These are phyloP conservation scores for Lasiosphaeria hispida DNA, from an alignment of 495 filamentous ascomycete species.

Conservation along the genomic window DNA sequence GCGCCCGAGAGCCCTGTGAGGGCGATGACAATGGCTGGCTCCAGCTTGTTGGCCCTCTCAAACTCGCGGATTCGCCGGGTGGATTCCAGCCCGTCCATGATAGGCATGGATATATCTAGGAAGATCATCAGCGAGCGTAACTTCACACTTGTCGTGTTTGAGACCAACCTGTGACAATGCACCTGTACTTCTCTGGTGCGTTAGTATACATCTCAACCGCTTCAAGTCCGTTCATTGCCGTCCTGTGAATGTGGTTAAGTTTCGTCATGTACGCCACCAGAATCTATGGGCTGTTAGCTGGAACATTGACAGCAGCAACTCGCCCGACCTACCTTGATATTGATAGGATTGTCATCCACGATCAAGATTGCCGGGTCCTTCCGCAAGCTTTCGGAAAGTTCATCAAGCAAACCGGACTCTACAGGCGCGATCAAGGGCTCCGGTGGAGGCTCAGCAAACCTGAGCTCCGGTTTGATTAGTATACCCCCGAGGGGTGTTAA, in stretches of 20 bases:
- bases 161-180: conserved; percentile 38
- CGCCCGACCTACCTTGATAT: conserved; percentile 29
- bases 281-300: conserved; percentile 17
- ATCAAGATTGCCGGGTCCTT: conserved; percentile 27
- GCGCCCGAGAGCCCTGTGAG: conserved; percentile 66
- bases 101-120: conserved; percentile 67
- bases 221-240: conserved; percentile 57
- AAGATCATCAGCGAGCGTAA: conserved; percentile 17
- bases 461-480: no score
- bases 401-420: neutral
- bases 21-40: conserved; percentile 51
- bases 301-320: neutral
- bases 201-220: conserved; percentile 53
- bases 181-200: conserved; percentile 33
- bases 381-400: no score
- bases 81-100: conserved; percentile 66
- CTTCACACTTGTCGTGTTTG: no score
- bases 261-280: conserved; percentile 56
- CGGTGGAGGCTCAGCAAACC: neutral
- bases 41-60: conserved; percentile 38
- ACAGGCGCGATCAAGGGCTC: neutral
- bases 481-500: no score
- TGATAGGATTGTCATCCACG: conserved; percentile 47
- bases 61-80: conserved; percentile 60
- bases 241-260: conserved; percentile 47